These are phyloP conservation scores for Colletotrichum falcatum DNA, from an alignment of 2,329 filamentous ascomycete genomes.

Conservation along the genomic window DNA sequence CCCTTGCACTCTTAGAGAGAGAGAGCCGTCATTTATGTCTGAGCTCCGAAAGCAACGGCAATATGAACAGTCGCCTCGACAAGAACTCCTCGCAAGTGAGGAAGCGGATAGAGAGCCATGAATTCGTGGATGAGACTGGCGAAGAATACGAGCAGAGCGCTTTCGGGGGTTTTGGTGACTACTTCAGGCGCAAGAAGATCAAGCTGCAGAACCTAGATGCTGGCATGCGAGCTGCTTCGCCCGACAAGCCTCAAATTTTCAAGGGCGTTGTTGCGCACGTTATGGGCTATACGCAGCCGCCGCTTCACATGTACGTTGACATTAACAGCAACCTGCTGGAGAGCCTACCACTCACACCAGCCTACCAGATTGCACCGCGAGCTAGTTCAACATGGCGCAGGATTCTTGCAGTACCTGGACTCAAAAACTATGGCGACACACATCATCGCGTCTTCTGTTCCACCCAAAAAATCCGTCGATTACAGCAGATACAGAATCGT, in stretches of 20 bases:
- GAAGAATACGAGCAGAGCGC: constrained; percentile 91
- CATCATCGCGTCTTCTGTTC: constrained; percentile 90
- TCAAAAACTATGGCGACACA: constrained; percentile 96
- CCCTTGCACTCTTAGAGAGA: not conserved
- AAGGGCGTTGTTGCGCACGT: constrained; percentile 91
- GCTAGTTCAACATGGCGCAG: constrained; percentile 93
- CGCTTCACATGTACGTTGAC: constrained; percentile 75
- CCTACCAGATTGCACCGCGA: constrained; percentile 76
- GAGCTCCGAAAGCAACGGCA: constrained; percentile 35
- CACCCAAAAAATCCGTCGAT: constrained; percentile 92
- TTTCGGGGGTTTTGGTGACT: constrained; percentile 92
- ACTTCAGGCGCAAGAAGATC: constrained; percentile 95
- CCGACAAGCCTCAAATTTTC: constrained; percentile 86
- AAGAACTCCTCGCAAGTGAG: constrained; percentile 72
- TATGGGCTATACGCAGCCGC: constrained; percentile 95
- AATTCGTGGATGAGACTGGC: constrained; percentile 81
- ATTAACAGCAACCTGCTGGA: no score
- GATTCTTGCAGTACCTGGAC: constrained; percentile 94
- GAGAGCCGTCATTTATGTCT: not conserved
- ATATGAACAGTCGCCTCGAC: constrained; percentile 71
- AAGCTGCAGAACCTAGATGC: constrained; percentile 96
- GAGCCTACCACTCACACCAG: not conserved
- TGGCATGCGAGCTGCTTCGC: constrained; percentile 76
- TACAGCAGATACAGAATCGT: constrained; percentile 91
- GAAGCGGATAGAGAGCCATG: constrained; percentile 73